Conservation (phyloP, 2,329 filamentous ascomycete species). For the Calonectria leucothoes region DNA sequence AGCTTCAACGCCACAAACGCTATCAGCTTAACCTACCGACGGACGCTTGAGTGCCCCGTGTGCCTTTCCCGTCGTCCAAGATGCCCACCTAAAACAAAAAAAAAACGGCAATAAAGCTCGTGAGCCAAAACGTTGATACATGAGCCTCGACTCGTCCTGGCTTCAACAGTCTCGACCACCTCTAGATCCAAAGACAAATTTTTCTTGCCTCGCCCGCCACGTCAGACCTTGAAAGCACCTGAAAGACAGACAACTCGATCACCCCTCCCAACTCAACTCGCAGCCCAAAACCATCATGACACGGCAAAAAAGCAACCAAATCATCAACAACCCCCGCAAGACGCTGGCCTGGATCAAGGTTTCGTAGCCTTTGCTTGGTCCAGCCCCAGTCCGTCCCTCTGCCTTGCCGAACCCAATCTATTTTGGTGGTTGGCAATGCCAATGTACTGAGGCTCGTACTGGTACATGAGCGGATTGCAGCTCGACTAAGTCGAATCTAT, state of each 20-base stretch:
- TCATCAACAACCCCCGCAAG: slow-evolving; percentile 18
- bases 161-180: slow-evolving; percentile 17
- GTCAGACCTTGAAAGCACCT: slow-evolving; percentile 28
- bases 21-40: slow-evolving; percentile 17
- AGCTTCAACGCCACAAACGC: slow-evolving; percentile 10
- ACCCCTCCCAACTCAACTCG: not conserved
- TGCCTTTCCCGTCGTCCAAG: slow-evolving; percentile 28
- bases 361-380: slow-evolving; percentile 16
- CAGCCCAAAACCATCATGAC: slow-evolving; percentile 10
- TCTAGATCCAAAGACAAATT: not conserved
- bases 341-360: slow-evolving; percentile 13
- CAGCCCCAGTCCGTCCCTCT: not conserved
- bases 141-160: not conserved
- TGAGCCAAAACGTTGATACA: slow-evolving; percentile 9
- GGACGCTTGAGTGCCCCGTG: slow-evolving; percentile 30
- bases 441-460: slow-evolving; percentile 1
- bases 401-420: slow-evolving; percentile 13
- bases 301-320: not conserved
- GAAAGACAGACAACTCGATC: slow-evolving; percentile 3
- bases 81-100: slow-evolving; percentile 3
- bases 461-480: not conserved
- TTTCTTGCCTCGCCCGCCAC: slow-evolving; percentile 23
- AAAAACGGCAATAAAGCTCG: not conserved
- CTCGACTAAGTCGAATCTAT: slow-evolving; percentile 3
- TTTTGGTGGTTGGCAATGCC: not conserved